Conservation (phyloP, 2,329 filamentous ascomycete genomes). For the Penicillium occitanis region DNA sequence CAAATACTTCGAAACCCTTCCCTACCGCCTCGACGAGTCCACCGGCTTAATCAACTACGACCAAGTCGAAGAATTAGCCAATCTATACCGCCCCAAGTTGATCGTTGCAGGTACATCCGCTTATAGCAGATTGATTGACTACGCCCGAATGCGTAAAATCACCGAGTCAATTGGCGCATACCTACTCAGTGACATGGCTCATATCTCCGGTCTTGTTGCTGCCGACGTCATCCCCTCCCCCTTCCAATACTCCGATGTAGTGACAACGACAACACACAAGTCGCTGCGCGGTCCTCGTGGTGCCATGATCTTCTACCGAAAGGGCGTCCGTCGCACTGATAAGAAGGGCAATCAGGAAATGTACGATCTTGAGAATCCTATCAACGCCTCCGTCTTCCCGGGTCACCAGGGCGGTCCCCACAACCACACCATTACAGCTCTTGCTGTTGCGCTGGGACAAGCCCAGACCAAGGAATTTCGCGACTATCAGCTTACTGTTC, state of each 20-base stretch:
- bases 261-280: constrained; percentile 99
- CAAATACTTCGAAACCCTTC: constrained; percentile 98
- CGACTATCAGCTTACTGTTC: constrained; percentile 87
- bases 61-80: constrained; percentile 81
- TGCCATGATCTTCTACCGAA: constrained; percentile 99
- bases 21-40: constrained; percentile 73
- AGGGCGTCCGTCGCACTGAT: constrained; percentile 86
- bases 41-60: constrained; percentile 98
- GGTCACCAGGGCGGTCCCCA: constrained; percentile 98
- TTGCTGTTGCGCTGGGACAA: constrained; percentile 93
- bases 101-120: constrained; percentile 95
- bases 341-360: constrained; percentile 87
- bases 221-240: constrained; percentile 91
- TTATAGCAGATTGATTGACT: constrained; percentile 98
- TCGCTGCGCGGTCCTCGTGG: constrained; percentile 94
- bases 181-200: constrained; percentile 95
- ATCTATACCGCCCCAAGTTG: constrained; percentile 92
- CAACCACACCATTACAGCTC: constrained; percentile 98
- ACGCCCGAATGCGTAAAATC: constrained; percentile 92
- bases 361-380: constrained; percentile 92
- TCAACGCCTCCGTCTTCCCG: constrained; percentile 99
- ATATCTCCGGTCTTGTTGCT: constrained; percentile 94
- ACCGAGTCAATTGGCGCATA: constrained; percentile 92
- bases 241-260: constrained; percentile 89
- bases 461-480: constrained; percentile 87